phyloP scores from a whole-genome alignment of 2,329 filamentous ascomycete genomes.

The Colletotrichum sp. region DNA sequence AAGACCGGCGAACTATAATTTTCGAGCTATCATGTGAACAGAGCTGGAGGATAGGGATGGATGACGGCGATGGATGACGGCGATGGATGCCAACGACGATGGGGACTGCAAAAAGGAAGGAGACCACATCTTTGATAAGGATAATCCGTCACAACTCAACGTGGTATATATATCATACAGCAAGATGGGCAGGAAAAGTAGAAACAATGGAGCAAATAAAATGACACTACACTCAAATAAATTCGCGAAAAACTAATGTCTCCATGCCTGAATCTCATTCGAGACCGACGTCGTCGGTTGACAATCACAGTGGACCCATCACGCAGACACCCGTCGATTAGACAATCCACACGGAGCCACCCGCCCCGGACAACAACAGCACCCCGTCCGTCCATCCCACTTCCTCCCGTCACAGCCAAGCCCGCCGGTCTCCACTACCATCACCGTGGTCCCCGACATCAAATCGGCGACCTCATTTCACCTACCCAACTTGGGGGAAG shows the following conservation, averaged over 20 bases:
- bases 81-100: background rate
- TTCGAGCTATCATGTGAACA: background rate
- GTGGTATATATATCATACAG: background rate
- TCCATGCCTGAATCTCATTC: background rate
- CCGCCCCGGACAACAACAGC: background rate
- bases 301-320: background rate
- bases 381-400: background rate
- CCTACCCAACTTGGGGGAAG: background rate
- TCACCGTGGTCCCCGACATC: background rate
- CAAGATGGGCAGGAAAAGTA: background rate
- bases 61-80: no score
- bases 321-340: background rate
- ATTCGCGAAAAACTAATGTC: background rate
- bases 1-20: background rate
- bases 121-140: background rate
- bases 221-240: background rate
- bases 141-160: background rate
- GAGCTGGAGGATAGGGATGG: no score
- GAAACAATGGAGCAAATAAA: background rate
- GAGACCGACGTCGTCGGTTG: background rate
- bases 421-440: background rate
- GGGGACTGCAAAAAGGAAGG: background rate
- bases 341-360: background rate
- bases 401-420: background rate
- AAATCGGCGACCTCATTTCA: background rate